phyloP scores from a whole-genome alignment of 192 early-diverging fungal species.

The Coemansia sp. region DNA sequence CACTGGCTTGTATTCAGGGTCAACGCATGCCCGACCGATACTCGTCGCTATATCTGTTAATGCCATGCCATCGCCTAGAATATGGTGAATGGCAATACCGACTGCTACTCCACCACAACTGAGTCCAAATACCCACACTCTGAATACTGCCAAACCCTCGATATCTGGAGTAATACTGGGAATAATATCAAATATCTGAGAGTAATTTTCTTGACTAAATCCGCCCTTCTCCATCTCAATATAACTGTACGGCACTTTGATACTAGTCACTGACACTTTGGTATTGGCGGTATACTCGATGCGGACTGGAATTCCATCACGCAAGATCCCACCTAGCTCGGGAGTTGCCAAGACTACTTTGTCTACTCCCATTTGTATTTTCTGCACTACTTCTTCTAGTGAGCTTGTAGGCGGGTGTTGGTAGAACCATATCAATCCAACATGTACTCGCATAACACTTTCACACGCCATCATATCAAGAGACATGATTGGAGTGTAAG shows the following conservation, averaged over 20 bases:
- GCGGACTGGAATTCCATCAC: not conserved
- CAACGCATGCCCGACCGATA: not conserved
- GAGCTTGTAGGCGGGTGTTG: not conserved
- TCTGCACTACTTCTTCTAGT: not conserved
- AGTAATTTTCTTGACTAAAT: conserved; percentile 22
- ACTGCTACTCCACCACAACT: conserved; percentile 9
- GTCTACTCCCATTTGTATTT: conserved; percentile 16
- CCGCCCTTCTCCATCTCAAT: conserved; percentile 1
- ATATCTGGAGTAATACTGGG: conserved; percentile 4
- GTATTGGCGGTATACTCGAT: not conserved
- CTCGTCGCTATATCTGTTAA: not conserved
- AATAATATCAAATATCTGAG: conserved; percentile 9
- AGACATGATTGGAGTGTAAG: not conserved
- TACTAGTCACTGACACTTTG: not conserved
- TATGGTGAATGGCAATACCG: conserved; percentile 17
- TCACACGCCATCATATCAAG: not conserved
- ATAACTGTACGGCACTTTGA: not conserved
- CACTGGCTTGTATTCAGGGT: not conserved
- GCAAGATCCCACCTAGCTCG: conserved; percentile 13
- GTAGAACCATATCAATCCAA: conserved; percentile 31
- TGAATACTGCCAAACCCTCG: conserved; percentile 12
- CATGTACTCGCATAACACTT: conserved; percentile 18
- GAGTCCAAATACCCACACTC: conserved; percentile 9
- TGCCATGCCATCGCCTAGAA: conserved; percentile 13
- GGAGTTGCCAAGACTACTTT: conserved; percentile 7